phyloP scores from a whole-genome alignment of 163 green algal genomes.

The Scenedesmus sp. region DNA sequence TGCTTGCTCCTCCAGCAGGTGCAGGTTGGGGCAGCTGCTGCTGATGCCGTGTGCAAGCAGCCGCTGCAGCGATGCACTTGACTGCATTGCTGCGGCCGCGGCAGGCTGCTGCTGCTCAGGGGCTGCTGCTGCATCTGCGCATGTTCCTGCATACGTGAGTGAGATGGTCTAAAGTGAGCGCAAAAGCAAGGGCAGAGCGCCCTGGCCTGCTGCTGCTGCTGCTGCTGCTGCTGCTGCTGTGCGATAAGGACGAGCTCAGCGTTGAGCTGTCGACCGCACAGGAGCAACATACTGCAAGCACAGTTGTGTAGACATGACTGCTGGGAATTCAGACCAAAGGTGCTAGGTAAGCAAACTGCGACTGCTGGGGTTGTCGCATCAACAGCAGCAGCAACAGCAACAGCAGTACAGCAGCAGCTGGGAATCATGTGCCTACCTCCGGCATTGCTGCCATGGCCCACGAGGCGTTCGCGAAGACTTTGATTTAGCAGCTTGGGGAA shows the following conservation, averaged over 20 bases:
- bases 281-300: no score
- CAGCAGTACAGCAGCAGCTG: neutral
- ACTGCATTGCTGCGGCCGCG: neutral
- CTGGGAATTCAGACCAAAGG: no score
- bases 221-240: neutral
- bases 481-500: neutral
- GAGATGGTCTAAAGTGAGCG: no score
- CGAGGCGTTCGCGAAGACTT: neutral
- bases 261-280: no score
- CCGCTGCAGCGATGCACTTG: conserved; percentile 2
- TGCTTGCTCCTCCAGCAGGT: neutral
- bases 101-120: neutral
- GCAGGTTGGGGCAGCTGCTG: conserved; percentile 3
- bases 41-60: conserved; percentile 2
- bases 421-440: neutral
- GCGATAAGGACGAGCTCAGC: no score
- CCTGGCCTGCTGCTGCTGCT: neutral
- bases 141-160: neutral
- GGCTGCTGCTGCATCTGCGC: neutral
- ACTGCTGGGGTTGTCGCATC: neutral
- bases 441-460: neutral
- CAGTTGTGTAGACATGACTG: no score
- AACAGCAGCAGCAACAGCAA: neutral
- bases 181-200: neutral
- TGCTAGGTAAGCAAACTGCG: no score